Percentiles rank a stretch among this genome's conserved stretches.
phyloP scores from a whole-genome alignment of 495 filamentous ascomycete species.

The Podospora sp. region DNA sequence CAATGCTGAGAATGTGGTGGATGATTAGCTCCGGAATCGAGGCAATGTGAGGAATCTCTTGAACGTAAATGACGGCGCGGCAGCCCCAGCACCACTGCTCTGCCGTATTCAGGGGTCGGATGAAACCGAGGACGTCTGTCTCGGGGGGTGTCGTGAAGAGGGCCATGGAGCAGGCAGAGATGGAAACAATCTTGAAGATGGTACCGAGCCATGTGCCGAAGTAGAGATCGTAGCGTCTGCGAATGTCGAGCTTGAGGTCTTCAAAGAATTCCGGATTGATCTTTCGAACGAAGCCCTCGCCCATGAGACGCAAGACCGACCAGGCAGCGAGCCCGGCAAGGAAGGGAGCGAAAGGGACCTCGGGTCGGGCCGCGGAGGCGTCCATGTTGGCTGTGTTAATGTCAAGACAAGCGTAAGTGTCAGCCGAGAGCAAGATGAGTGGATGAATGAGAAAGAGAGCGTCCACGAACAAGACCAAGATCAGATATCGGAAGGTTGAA shows the following conservation, averaged over 20 bases:
- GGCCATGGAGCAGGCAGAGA: conserved; percentile 21
- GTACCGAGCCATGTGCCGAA: conserved; percentile 29
- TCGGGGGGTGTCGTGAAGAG: conserved; percentile 24
- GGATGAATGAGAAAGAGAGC: neutral
- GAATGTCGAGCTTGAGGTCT: conserved; percentile 26
- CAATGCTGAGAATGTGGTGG: conserved; percentile 32
- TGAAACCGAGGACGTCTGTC: conserved; percentile 26
- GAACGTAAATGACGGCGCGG: conserved; percentile 30
- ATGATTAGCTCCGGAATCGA: conserved; percentile 29
- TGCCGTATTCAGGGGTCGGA: conserved; percentile 23
- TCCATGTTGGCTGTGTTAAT: neutral
- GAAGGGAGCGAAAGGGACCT: conserved; percentile 29
- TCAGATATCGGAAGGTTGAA: neutral
- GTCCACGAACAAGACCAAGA: neutral
- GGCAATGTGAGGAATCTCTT: conserved; percentile 26
- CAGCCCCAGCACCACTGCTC: conserved; percentile 36
- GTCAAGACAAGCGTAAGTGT: neutral
- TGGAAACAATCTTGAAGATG: conserved; percentile 26
- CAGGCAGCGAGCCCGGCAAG: conserved; percentile 26
- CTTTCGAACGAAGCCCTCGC: conserved; percentile 20
- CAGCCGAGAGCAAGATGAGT: neutral
- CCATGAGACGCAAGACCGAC: conserved; percentile 14
- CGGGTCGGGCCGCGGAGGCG: conserved; percentile 6
- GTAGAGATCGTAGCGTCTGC: conserved; percentile 29
- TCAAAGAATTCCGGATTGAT: conserved; percentile 25